phyloP scores from a whole-genome alignment of 1,284 basidiomycete genomes.

The Marasmius tenuissimus region DNA sequence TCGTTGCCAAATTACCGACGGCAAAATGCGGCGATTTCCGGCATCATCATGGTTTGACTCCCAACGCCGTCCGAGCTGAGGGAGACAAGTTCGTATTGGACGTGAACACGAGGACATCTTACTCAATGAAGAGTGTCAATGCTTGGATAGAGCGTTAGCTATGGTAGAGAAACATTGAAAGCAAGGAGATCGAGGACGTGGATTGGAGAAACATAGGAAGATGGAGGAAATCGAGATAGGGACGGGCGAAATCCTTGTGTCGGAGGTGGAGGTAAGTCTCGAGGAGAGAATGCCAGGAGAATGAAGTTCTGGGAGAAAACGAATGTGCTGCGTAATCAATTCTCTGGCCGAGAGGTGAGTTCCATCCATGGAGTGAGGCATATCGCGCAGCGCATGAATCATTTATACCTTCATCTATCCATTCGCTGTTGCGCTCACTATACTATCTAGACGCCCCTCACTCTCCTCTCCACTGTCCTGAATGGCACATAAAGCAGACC shows the following conservation, averaged over 20 bases:
- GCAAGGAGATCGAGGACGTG: conserved; percentile 45
- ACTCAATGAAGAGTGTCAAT: conserved; percentile 51
- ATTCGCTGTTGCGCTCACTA: neutral
- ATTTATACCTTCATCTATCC: neutral
- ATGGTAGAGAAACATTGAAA: conserved; percentile 52
- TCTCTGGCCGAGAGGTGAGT: too few species aligned
- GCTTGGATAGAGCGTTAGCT: conserved; percentile 45
- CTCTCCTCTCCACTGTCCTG: conserved; percentile 44
- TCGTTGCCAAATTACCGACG: too few species aligned
- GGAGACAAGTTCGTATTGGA: conserved; percentile 25
- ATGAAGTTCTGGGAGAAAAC: conserved; percentile 47
- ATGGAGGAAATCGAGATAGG: conserved; percentile 56
- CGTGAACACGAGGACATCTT: conserved; percentile 35
- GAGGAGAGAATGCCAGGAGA: conserved; percentile 42
- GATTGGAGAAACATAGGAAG: conserved; percentile 52
- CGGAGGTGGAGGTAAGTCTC: conserved; percentile 43
- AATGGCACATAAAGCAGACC: conserved; percentile 61
- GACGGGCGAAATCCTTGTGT: conserved; percentile 48
- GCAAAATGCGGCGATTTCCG: too few species aligned
- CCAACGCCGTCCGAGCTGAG: too few species aligned
- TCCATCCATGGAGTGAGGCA: too few species aligned
- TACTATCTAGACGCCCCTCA: conserved; percentile 17
- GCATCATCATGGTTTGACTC: too few species aligned
- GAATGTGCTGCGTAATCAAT: too few species aligned
- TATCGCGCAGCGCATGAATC: conserved; percentile 18